Evolutionary conservation across 345 rosid genomes (phyloP).

Genomic region (Aurinia saxatilis): DNA sequence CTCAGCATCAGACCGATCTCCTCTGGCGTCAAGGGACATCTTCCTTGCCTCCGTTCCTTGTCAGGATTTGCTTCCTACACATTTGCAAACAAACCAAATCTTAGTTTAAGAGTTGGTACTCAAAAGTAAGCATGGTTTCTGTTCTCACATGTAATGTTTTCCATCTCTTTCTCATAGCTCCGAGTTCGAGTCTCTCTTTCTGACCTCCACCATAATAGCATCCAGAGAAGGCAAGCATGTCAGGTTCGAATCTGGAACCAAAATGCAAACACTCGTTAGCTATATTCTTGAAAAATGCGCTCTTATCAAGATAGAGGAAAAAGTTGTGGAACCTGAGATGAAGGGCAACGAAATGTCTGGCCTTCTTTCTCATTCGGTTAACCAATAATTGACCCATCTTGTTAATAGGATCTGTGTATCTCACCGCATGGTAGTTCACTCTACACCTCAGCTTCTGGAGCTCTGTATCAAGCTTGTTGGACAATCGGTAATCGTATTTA

Average conservation of each 20-base stretch:
- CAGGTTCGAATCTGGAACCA: constrained; percentile 71
- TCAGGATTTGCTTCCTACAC: constrained; percentile 70
- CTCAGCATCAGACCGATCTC: constrained; percentile 90
- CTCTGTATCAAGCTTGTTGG: constrained; percentile 55
- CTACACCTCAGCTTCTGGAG: constrained; percentile 93
- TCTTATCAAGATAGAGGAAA: background rate
- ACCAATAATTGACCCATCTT: constrained; percentile 59
- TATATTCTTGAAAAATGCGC: background rate
- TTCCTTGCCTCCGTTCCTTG: constrained; percentile 66
- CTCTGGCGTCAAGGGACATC: constrained; percentile 89
- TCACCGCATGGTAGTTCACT: constrained; percentile 81
- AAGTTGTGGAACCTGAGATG: constrained; percentile 61
- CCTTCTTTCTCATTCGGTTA: constrained; percentile 61
- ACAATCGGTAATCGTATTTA: constrained; percentile 87
- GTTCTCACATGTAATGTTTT: constrained; percentile 67
- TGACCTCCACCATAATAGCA: constrained; percentile 92
- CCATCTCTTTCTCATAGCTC: constrained; percentile 81
- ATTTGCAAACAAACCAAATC: background rate
- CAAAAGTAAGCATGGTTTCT: background rate
- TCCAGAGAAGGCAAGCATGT: constrained; percentile 97
- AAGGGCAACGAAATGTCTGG: constrained; percentile 67
- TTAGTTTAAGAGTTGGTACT: background rate
- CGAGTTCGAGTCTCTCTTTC: constrained; percentile 65
- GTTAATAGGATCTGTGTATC: constrained; percentile 56
- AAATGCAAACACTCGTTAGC: background rate